These are phyloP conservation scores for Neonectria magnoliae DNA, from an alignment of 2,329 filamentous ascomycete species.

Conservation along the genomic window DNA sequence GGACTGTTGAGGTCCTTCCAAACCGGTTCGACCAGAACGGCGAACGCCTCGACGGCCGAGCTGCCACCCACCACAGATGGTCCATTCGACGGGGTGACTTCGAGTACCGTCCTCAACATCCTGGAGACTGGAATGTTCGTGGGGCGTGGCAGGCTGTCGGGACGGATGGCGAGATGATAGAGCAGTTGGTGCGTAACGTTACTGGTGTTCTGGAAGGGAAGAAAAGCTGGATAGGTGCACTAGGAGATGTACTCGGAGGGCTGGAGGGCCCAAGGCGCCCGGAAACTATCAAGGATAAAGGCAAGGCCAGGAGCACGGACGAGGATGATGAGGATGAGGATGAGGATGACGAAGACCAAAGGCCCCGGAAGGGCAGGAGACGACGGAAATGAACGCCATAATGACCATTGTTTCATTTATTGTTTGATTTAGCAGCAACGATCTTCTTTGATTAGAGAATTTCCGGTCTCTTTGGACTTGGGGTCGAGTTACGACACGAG, in stretches of 20 bases:
- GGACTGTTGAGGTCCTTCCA: slow-evolving; percentile 56
- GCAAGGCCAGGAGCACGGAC: background rate
- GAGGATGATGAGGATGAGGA: slow-evolving; percentile 5
- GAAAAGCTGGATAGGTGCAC: slow-evolving; percentile 44
- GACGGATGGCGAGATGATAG: slow-evolving; percentile 54
- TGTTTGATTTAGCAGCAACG: slow-evolving; percentile 19
- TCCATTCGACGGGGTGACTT: slow-evolving; percentile 56
- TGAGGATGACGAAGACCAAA: slow-evolving; percentile 28
- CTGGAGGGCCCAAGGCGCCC: slow-evolving; percentile 23
- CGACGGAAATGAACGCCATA: slow-evolving; percentile 36
- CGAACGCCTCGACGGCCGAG: slow-evolving; percentile 48
- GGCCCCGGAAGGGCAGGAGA: slow-evolving; percentile 23
- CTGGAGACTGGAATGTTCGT: slow-evolving; percentile 49
- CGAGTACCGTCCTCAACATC: slow-evolving; percentile 47
- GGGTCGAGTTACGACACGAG: slow-evolving; percentile 34
- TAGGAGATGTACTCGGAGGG: slow-evolving; percentile 46
- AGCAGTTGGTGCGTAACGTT: slow-evolving; percentile 44
- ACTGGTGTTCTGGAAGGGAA: slow-evolving; percentile 45
- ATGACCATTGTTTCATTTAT: slow-evolving; percentile 31
- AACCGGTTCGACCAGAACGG: slow-evolving; percentile 60
- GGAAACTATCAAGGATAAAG: slow-evolving; percentile 15
- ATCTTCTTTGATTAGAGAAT: slow-evolving; percentile 31
- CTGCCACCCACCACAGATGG: slow-evolving; percentile 37
- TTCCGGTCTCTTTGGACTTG: slow-evolving; percentile 24
- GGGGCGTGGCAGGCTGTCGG: slow-evolving; percentile 59